Base-by-base conservation (phyloP, 78 protist genomes). In the Dictyostelium intermedium region DNA sequence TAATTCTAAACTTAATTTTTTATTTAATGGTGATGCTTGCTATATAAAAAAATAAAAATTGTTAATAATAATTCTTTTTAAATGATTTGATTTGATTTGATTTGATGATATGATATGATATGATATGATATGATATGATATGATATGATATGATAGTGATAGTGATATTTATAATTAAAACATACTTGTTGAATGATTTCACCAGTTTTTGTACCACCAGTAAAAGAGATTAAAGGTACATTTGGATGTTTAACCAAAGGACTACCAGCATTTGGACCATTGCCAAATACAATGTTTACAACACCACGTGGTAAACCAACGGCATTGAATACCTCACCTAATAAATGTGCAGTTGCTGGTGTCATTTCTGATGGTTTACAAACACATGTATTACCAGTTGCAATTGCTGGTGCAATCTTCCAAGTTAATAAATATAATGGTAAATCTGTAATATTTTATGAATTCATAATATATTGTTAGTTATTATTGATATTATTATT, bases 401-500 rank as follows among this genome's bases (percentile, higher is more conserved):
- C 98, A 50, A 98, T 39, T 8, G 98, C 98, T 23, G 99, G 99
- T 27, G 99, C 99, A 27, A 97, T 91, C 81, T 98, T 98, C 98
- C 98, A 98, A 14, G 98, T 92, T 53, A 96, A 73, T 50, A 98
- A 91, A n/a, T 97, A 96, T 76, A 98, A 47, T 16, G 99, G 99
- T 9, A 97, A 79, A 86, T 98, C 74, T 66, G 18, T 8, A 20
- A 60, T 60, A 60, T 56, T 9, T 13, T 45, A 13, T 13, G 13
- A 45, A 45, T 9, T 11, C 13, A 45, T 50, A 56, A 56, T 56
- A 39, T 56, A 20, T 20, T 20, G 66, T 56, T 56, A 20, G 66
- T 56, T 20, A 56, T 16, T 56, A 5, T 1, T 16, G 5, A 3
- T 56, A 56, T 56, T 56, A 56, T 56, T 53, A 50, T 18, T 56